Conservation (phyloP, 371 early-diverging fungal species). For the Apophysomyces trapeziformis region DNA sequence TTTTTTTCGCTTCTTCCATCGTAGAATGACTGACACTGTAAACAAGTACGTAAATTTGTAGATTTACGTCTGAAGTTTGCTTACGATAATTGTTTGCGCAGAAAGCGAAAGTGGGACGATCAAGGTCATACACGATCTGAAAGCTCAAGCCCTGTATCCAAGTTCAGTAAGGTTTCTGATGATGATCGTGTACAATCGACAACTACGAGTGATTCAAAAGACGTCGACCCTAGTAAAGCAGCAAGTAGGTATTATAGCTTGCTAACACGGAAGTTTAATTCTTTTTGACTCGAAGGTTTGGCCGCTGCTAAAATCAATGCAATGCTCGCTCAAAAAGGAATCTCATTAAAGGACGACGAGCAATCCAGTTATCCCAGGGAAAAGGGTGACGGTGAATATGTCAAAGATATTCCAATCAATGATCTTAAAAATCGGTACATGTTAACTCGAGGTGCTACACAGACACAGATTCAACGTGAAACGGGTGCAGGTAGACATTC, state of each 20-base stretch:
- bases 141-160: slow-evolving; percentile 22
- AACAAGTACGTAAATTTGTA: background rate
- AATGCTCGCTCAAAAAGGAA: slow-evolving; percentile 62
- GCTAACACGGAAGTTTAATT: background rate
- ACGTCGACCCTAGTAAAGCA: slow-evolving; percentile 40
- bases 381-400: slow-evolving; percentile 47
- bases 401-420: slow-evolving; percentile 78
- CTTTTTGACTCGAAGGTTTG: slow-evolving; percentile 31
- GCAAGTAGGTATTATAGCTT: slow-evolving; percentile 32
- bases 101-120: slow-evolving; percentile 57
- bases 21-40: slow-evolving; percentile 8
- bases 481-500: slow-evolving; percentile 70
- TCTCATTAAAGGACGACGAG: slow-evolving; percentile 27
- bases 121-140: slow-evolving; percentile 27
- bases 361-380: slow-evolving; percentile 11
- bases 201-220: slow-evolving; percentile 7
- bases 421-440: slow-evolving; percentile 79
- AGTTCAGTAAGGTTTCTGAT: slow-evolving; percentile 29
- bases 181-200: slow-evolving; percentile 15
- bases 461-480: slow-evolving; percentile 72
- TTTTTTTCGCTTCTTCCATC: background rate
- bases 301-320: slow-evolving; percentile 65
- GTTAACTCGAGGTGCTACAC: slow-evolving; percentile 79
- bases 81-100: slow-evolving; percentile 10
- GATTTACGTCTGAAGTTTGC: background rate